Conservation (phyloP, 2,329 filamentous ascomycete genomes). For the Clonostachys sp. region DNA sequence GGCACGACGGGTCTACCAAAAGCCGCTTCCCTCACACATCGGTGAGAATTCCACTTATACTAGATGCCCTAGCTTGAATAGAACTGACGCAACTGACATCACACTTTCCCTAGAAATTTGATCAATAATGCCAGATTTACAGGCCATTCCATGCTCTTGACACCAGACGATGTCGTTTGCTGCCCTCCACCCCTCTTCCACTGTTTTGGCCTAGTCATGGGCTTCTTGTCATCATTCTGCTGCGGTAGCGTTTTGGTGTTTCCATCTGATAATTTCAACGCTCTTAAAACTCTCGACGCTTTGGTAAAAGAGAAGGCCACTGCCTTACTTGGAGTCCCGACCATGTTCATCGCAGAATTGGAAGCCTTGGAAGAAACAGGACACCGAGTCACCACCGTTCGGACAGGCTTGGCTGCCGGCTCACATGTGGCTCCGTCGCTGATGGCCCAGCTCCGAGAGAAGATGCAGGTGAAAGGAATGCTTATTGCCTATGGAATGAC, state of each 20-base stretch:
- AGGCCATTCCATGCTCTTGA: neutral
- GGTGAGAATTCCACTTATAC: too few species aligned
- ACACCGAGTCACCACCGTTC: constrained; percentile 28
- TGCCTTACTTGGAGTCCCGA: constrained; percentile 50
- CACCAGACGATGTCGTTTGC: neutral
- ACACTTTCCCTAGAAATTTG: too few species aligned
- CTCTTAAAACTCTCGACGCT: constrained; percentile 49
- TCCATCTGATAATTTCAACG: constrained; percentile 62
- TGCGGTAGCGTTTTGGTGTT: constrained; percentile 61
- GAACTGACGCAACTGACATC: too few species aligned
- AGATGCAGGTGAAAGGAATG: constrained; percentile 56
- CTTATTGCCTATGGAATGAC: constrained; percentile 58
- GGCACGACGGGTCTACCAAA: too few species aligned
- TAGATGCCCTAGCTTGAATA: too few species aligned
- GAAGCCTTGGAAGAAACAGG: constrained; percentile 42
- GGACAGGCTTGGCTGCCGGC: constrained; percentile 65
- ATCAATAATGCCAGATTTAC: neutral
- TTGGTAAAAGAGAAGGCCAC: constrained; percentile 48
- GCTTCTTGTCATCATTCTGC: constrained; percentile 65
- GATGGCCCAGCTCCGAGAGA: constrained; percentile 56
- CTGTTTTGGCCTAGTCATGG: constrained; percentile 68
- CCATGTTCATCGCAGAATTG: constrained; percentile 67
- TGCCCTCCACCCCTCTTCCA: constrained; percentile 49
- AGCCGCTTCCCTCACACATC: too few species aligned
- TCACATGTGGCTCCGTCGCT: constrained; percentile 57